These are phyloP conservation scores for Coprinopsis marcescibilis DNA, from an alignment of 768 basidiomycete species.

Conservation along the genomic window DNA sequence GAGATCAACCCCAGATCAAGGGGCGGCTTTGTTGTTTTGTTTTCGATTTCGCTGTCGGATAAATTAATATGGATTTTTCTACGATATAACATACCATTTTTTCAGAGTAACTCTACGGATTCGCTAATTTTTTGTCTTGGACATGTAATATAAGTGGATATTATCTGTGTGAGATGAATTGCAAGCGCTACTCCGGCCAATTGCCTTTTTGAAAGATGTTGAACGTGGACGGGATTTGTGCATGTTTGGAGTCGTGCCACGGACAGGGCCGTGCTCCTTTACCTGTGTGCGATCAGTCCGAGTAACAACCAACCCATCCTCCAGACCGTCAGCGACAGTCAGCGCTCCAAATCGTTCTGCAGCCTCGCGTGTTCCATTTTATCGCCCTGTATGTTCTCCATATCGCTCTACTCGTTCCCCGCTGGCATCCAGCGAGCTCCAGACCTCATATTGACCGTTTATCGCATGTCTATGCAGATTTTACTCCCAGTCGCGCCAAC, in stretches of 20 bases:
- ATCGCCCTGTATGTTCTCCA: constrained; percentile 8
- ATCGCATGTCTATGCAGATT: constrained; percentile 7
- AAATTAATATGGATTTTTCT: too few species aligned
- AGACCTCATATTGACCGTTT: constrained; percentile 6
- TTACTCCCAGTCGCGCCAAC: constrained; percentile 11
- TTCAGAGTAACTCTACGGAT: too few species aligned
- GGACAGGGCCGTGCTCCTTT: constrained; percentile 30
- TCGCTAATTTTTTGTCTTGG: too few species aligned
- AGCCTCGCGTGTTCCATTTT: constrained; percentile 11
- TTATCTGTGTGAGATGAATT: too few species aligned
- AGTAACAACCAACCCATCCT: constrained; percentile 39
- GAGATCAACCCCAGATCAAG: too few species aligned
- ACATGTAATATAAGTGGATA: too few species aligned
- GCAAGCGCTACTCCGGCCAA: too few species aligned
- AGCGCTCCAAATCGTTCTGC: constrained; percentile 22
- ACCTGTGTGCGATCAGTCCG: constrained; percentile 29
- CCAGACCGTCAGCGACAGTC: constrained; percentile 35
- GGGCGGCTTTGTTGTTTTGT: neutral
- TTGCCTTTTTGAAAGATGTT: constrained; percentile 1
- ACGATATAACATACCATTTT: too few species aligned
- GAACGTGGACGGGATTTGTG: constrained; percentile 10
- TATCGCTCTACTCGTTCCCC: neutral
- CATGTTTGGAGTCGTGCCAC: constrained; percentile 22
- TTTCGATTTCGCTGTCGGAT: neutral
- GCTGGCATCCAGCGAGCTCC: constrained; percentile 7